phyloP scores from a whole-genome alignment of 768 basidiomycete genomes.

The Lentinus brumalis region DNA sequence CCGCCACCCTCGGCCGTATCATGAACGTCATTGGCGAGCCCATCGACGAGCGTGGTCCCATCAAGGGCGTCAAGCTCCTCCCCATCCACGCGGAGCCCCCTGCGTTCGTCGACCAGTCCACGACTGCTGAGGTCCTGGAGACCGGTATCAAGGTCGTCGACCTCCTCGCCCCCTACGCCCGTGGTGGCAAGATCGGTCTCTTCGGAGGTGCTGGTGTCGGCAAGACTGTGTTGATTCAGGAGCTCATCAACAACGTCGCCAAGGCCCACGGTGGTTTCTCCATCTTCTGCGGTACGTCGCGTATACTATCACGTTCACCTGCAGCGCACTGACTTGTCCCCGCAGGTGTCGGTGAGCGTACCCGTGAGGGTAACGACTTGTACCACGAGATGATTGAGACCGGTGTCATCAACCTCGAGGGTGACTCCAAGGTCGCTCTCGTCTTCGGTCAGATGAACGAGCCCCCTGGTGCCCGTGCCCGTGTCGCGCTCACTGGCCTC shows the following conservation, averaged over 20 bases:
- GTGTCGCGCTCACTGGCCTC: conserved; percentile 98
- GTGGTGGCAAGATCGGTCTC: conserved; percentile 99
- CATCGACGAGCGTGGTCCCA: conserved; percentile 99
- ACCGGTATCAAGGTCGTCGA: conserved; percentile 99
- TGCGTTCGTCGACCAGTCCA: conserved; percentile 97
- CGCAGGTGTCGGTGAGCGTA: conserved; percentile 96
- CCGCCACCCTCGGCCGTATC: conserved; percentile 94
- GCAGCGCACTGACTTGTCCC: background rate
- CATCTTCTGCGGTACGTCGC: conserved; percentile 85
- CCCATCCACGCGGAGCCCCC: conserved; percentile 99
- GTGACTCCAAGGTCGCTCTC: conserved; percentile 99
- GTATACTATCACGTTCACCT: background rate
- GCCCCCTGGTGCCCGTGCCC: conserved; percentile 99
- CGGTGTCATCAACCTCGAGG: conserved; percentile 99
- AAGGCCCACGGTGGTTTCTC: conserved; percentile 99
- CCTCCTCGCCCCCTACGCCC: conserved; percentile 98
- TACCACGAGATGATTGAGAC: conserved; percentile 99
- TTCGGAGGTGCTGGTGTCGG: conserved; percentile 99
- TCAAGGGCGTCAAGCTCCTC: conserved; percentile 88
- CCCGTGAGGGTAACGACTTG: conserved; percentile 99
- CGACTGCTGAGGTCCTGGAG: conserved; percentile 97
- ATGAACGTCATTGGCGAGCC: conserved; percentile 99
- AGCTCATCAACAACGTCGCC: conserved; percentile 99
- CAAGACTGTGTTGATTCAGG: conserved; percentile 99
- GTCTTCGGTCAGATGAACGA: conserved; percentile 99